Percentiles rank a stretch among this genome's conserved stretches.
Conservation (phyloP, 164 flowering plant genomes). For the Brasenia schreberi region DNA sequence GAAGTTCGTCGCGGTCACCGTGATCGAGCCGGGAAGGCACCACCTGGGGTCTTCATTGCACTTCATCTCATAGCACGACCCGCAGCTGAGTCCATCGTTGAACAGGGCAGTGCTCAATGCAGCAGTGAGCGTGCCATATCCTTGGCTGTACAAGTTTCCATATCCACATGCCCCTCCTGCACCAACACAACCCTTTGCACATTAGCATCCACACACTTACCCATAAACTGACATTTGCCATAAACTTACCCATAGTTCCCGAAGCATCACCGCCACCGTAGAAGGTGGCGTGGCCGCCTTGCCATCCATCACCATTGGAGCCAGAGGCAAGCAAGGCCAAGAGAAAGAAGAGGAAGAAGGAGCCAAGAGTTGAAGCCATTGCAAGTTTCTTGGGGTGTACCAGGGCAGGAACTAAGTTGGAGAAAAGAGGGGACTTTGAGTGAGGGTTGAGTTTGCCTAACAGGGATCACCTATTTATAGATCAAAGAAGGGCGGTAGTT, state of each 20-base stretch:
- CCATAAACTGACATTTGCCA: background rate
- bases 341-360: background rate
- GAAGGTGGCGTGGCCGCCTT: slow-evolving; percentile 29
- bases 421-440: background rate
- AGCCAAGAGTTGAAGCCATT: background rate
- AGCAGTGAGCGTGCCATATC: slow-evolving; percentile 35
- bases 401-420: background rate
- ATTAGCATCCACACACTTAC: background rate
- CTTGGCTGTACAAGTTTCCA: slow-evolving; percentile 25
- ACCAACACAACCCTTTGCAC: background rate
- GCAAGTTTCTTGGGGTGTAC: background rate
- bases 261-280: slow-evolving; percentile 35
- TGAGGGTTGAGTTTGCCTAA: background rate
- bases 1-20: slow-evolving; percentile 43
- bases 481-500: background rate
- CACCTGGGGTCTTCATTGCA: slow-evolving; percentile 32
- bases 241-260: slow-evolving; percentile 29
- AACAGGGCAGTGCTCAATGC: slow-evolving; percentile 31
- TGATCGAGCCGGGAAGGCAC: slow-evolving; percentile 28
- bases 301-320: slow-evolving; percentile 14
- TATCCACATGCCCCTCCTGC: slow-evolving; percentile 40
- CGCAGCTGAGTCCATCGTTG: slow-evolving; percentile 32
- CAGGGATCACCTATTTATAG: background rate
- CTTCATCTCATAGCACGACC: slow-evolving; percentile 27
- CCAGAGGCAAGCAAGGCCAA: background rate